phyloP scores from a whole-genome alignment of 2,329 filamentous ascomycete species.

The Arthrobotrys sinensis region DNA sequence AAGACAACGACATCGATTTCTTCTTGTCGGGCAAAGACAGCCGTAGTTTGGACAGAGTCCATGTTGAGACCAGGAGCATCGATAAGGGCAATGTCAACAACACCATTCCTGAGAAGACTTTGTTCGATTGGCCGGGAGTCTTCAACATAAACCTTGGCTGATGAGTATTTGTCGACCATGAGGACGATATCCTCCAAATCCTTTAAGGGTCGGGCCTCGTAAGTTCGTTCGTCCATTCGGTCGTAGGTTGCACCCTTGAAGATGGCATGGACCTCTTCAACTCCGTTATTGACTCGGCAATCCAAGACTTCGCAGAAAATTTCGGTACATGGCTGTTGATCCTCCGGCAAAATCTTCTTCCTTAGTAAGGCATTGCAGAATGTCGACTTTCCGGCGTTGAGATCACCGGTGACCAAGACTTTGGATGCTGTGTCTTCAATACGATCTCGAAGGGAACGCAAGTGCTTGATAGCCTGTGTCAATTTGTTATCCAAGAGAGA shows the following conservation, averaged over 20 bases:
- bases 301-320: conserved; percentile 99
- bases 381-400: conserved; percentile 98
- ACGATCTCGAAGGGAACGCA: conserved; percentile 86
- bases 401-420: conserved; percentile 92
- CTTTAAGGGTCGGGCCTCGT: conserved; percentile 83
- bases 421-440: conserved; percentile 99
- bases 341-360: conserved; percentile 92
- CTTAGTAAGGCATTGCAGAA: conserved; percentile 98
- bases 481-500: conserved; percentile 94
- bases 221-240: conserved; percentile 92
- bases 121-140: conserved; percentile 91
- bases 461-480: conserved; percentile 90
- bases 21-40: conserved; percentile 95
- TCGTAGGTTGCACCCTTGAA: conserved; percentile 85
- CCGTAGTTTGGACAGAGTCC: conserved; percentile 96
- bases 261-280: conserved; percentile 96
- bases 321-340: conserved; percentile 97
- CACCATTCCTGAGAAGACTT: conserved; percentile 94
- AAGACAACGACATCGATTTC: conserved; percentile 99
- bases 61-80: conserved; percentile 96
- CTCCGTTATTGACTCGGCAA: conserved; percentile 86
- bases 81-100: conserved; percentile 97
- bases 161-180: conserved; percentile 88
- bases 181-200: conserved; percentile 90
- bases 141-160: conserved; percentile 97